Base-by-base conservation (phyloP, 495 filamentous ascomycete species). In the Venustampulla echinocandica region DNA sequence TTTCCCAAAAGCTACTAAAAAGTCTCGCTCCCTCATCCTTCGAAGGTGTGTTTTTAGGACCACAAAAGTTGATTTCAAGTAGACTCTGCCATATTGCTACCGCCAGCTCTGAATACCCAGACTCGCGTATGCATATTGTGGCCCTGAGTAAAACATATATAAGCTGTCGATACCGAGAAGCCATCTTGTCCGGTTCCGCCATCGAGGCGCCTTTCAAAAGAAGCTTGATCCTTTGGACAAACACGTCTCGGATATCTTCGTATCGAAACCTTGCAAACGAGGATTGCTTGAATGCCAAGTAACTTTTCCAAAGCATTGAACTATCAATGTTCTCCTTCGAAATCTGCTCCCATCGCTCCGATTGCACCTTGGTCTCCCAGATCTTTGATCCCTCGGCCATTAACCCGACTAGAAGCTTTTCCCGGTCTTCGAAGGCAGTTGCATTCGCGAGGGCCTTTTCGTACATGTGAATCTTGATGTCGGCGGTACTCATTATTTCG, bases 51-150 rank as follows among this genome's bases (percentile, higher is more conserved):
- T 43, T 10, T 13, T 42, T 22, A 41, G 81, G 81, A 14, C 63
- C 65, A 41, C 79, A 77, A 46, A 86, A 80, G 25, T 76, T 75
- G 37, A 85, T 70, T 59, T 97, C 92, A 3, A 97, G 67, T 4
- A 84, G 54, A 7, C 76, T 82, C 60, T 98, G 92, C 87, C 93
- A 95, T 10, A 84, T 69, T 14, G 82, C 87, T 1, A 84, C 67
- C 3, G 85, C 80, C 28, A 82, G 66, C 58, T 97, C 92, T n/a
- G 68, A 57, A 58, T 81, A 92, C 0, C 92, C 92, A 23, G 87
- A 70, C 61, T 96, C 87, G 17, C 74, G 69, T 43, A 92, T 72
- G 54, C 90, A 82, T 4, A 79, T 61, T 0, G 87, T 87, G 38
- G 81, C 42, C 32, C 89, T 76, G 10, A 94, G 65, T 24, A 96